Percentiles rank a stretch among this genome's conserved stretches.
Conservation (phyloP, 192 early-diverging fungal genomes). For the Funneliformis mosseae region DNA sequence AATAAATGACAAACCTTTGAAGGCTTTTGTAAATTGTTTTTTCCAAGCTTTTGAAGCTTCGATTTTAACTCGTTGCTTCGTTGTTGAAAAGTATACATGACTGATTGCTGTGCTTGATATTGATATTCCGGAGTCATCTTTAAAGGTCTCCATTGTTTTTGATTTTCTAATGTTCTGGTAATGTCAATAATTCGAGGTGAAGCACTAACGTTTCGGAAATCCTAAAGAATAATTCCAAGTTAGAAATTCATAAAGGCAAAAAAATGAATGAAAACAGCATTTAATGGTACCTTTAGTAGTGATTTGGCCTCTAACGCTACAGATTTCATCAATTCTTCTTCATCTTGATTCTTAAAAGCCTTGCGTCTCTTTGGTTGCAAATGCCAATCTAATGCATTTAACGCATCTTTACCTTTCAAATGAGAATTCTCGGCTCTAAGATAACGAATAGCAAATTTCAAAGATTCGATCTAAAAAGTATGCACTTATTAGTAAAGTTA, state of each 20-base stretch:
- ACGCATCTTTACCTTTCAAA: constrained; percentile 64
- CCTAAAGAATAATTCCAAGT: constrained; percentile 23
- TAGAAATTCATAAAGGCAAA: neutral
- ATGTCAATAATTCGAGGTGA: constrained; percentile 55
- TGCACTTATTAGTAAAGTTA: constrained; percentile 16
- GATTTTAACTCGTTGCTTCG: constrained; percentile 53
- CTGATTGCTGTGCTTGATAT: constrained; percentile 58
- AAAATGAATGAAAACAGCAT: neutral
- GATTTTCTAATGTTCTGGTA: constrained; percentile 33
- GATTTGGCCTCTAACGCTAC: constrained; percentile 53
- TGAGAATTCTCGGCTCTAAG: constrained; percentile 82
- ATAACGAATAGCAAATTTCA: constrained; percentile 76
- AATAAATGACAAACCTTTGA: constrained; percentile 29
- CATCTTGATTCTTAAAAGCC: constrained; percentile 10
- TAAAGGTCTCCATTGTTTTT: constrained; percentile 51
- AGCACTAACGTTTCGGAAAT: constrained; percentile 48
- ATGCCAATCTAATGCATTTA: constrained; percentile 43
- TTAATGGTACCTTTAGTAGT: constrained; percentile 47
- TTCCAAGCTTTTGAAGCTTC: constrained; percentile 29
- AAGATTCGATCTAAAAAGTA: constrained; percentile 59
- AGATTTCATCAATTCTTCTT: constrained; percentile 36
- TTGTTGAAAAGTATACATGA: constrained; percentile 54
- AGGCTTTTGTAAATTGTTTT: neutral
- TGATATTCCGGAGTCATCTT: constrained; percentile 53
- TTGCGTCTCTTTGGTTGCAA: neutral